A percentile compares a stretch with the other conserved stretches of the same genome.
These are phyloP conservation scores for Fragaria ananassa DNA, from an alignment of 306 rosid genomes.

Conservation along the genomic window DNA sequence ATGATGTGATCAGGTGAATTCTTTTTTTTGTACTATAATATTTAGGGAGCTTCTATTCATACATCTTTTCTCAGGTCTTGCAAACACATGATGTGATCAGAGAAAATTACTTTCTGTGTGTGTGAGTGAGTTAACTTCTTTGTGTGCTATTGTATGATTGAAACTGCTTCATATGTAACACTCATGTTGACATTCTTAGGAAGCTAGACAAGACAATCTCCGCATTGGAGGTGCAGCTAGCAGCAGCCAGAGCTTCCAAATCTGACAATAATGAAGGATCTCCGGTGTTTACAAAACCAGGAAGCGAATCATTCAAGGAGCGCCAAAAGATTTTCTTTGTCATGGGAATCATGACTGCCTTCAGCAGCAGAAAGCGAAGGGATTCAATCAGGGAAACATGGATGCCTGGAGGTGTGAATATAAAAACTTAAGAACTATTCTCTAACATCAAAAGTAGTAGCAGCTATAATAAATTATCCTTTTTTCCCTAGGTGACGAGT, in stretches of 20 bases:
- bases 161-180: neutral
- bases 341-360: constrained; percentile 61
- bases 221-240: constrained; percentile 57
- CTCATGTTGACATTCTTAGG: constrained; percentile 30
- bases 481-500: constrained; percentile 33
- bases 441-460: neutral
- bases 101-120: neutral
- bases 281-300: constrained; percentile 28
- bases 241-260: constrained; percentile 53
- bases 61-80: constrained; percentile 51
- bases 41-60: neutral
- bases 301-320: constrained; percentile 32
- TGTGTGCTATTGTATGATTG: neutral
- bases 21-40: constrained; percentile 4
- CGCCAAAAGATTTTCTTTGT: constrained; percentile 58
- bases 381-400: constrained; percentile 62
- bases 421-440: neutral
- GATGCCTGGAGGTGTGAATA: constrained; percentile 50
- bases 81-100: constrained; percentile 53
- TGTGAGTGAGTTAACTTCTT: neutral
- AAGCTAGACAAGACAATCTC: constrained; percentile 54
- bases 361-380: constrained; percentile 61
- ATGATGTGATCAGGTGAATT: constrained; percentile 49
- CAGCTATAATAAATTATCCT: constrained; percentile 14
- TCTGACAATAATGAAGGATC: constrained; percentile 34